A percentile compares a stretch with the other conserved stretches of the same genome.
phyloP scores from a whole-genome alignment of 768 basidiomycete genomes.

The Lactarius psammicola region DNA sequence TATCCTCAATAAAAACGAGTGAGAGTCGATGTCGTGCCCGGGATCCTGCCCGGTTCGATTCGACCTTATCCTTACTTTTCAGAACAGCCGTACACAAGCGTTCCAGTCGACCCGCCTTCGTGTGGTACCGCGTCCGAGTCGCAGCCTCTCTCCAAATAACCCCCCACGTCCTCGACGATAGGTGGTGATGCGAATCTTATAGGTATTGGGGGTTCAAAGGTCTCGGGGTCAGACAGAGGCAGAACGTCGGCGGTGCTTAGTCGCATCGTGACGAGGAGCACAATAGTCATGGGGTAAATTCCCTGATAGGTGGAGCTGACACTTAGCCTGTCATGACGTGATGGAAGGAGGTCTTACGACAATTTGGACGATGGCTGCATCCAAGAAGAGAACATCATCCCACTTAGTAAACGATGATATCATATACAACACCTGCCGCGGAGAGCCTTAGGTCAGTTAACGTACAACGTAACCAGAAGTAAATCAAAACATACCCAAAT shows the following conservation, averaged over 20 bases:
- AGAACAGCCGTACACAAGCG: background rate
- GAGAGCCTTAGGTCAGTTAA: background rate
- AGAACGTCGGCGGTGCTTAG: slow-evolving; percentile 16
- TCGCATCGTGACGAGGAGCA: slow-evolving; percentile 19
- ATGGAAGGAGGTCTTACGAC: slow-evolving; percentile 10
- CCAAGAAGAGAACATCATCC: background rate
- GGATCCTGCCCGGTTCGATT: background rate
- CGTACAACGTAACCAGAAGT: background rate
- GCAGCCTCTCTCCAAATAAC: background rate
- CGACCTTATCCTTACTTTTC: background rate
- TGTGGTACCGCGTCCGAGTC: background rate
- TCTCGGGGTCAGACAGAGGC: background rate
- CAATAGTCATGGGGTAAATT: slow-evolving; percentile 14
- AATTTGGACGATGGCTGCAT: slow-evolving; percentile 6
- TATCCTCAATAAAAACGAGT: background rate
- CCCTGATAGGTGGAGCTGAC: slow-evolving; percentile 1
- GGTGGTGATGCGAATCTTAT: background rate
- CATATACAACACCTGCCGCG: background rate
- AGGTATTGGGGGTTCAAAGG: background rate
- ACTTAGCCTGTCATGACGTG: background rate
- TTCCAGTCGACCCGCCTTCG: background rate
- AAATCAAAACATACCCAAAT: slow-evolving; percentile 6
- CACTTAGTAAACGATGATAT: background rate
- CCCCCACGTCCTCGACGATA: background rate
- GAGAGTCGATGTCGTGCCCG: background rate